Base-by-base conservation (phyloP, 345 rosid genomes). In the Litchi chinensis region DNA sequence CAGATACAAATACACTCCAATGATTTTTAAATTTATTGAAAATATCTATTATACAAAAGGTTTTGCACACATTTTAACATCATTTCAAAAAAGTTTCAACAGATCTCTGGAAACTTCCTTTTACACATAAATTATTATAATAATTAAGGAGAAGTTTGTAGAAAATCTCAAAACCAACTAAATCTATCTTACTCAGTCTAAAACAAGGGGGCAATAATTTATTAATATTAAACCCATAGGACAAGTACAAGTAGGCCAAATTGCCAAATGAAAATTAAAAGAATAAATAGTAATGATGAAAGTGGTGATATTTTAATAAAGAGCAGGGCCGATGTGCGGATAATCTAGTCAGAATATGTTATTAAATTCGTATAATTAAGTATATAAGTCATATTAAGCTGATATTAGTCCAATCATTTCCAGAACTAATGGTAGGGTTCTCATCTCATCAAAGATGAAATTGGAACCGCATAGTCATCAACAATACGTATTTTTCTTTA, bases 361-460 rank as follows among this genome's bases (percentile, higher is more conserved):
- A 22, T n/a, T 66, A 52, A 32, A 66, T 19, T 13, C 4, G 28
- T 9, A 2, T 6, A 15, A 21, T 68, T 15, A 1, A 11, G 19
- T 67, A 37, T 5, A 39, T 37, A 43, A 66, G 66, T 76, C 56
- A 12, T 9, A 67, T 15, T 22, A 0, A 22, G 41, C 28, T 4
- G 73, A 56, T 77, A 68, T 68, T 9, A 41, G 68, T 77, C 74
- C 4, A 68, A 68, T 37, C 40, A 56, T 50, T 50, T 67, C 5
- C 18, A 41, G 5, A 54, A 10, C 44, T 18, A 2, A 75, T 7
- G n/a, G 3, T 1, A 0, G 22, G 64, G 13, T 52, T 24, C 21
- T 66, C 9, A 60, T 76, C 48, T 62, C 15, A 74, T 74, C 39
- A 41, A 52, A 19, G 52, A 37, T 60, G 32, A 28, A 65, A 48